A percentile compares a stretch with the other conserved stretches of the same genome.
These are phyloP conservation scores for Colletotrichum spaethianum DNA, from an alignment of 2,329 filamentous ascomycete genomes.

Conservation along the genomic window DNA sequence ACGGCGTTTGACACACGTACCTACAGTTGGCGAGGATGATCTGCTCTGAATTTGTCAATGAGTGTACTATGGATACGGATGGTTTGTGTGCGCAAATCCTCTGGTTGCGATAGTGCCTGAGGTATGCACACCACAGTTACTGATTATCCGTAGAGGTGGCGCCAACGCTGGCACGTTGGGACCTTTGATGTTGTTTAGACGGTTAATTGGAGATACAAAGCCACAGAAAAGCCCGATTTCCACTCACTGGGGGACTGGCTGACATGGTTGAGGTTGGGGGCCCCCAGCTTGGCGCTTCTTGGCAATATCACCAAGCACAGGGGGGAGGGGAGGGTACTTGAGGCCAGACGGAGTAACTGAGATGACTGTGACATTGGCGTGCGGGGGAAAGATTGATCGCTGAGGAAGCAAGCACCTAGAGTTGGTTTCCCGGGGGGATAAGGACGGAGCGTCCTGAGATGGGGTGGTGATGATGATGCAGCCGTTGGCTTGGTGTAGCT, in stretches of 20 bases:
- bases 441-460: neutral
- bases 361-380: slow-evolving; percentile 18
- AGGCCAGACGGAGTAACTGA: slow-evolving; percentile 13
- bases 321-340: slow-evolving; percentile 3
- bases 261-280: slow-evolving; percentile 18
- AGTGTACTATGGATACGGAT: neutral
- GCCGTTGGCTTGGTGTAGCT: slow-evolving; percentile 2
- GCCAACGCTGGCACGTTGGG: neutral
- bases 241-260: slow-evolving; percentile 15
- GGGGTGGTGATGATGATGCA: slow-evolving; percentile 12
- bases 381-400: slow-evolving; percentile 34
- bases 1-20: neutral
- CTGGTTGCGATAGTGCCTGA: neutral
- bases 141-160: neutral
- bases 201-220: neutral
- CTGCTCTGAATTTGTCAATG: neutral
- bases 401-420: slow-evolving; percentile 15
- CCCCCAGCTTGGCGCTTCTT: slow-evolving; percentile 28
- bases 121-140: neutral
- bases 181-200: neutral
- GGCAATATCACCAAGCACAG: slow-evolving; percentile 14
- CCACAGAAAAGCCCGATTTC: neutral
- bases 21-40: neutral
- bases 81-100: neutral
- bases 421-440: neutral